Evolutionary conservation across 805 yeast genomes (phyloP).

Genomic region (Metschnikowia similis): DNA sequence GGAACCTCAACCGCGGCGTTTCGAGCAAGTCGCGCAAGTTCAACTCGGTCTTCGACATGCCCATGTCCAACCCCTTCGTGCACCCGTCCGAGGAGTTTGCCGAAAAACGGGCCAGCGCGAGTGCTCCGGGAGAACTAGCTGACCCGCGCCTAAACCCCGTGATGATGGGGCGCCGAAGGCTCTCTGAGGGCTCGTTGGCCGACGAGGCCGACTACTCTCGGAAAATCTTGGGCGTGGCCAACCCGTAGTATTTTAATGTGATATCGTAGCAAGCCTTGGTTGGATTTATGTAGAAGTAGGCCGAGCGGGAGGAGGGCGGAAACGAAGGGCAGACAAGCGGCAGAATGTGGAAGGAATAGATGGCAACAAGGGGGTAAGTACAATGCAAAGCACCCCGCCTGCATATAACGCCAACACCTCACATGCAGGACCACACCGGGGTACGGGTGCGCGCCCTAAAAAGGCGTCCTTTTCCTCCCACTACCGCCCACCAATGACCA

Average conservation of each 20-base stretch:
- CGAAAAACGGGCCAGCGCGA: slow-evolving; percentile 14
- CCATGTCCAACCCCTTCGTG: slow-evolving; percentile 58
- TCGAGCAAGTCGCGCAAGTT: slow-evolving; percentile 26
- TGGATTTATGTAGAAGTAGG: no score
- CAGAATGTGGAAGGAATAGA: no score
- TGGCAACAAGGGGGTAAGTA: no score
- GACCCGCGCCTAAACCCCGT: slow-evolving; percentile 72
- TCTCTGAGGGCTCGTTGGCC: slow-evolving; percentile 82
- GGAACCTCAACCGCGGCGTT: slow-evolving; percentile 12
- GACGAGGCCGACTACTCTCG: slow-evolving; percentile 80
- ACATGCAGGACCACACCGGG: neutral
- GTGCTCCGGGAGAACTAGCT: slow-evolving; percentile 13
- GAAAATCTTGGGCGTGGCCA: slow-evolving; percentile 80
- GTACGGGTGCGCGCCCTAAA: slow-evolving; percentile 2
- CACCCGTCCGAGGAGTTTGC: slow-evolving; percentile 49
- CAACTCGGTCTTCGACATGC: slow-evolving; percentile 34
- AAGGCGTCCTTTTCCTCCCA: neutral
- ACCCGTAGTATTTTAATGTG: slow-evolving; percentile 43
- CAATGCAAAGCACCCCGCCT: neutral
- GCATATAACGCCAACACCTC: neutral
- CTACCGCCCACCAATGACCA: slow-evolving; percentile 12
- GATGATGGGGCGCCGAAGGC: slow-evolving; percentile 77
- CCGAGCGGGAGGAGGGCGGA: no score
- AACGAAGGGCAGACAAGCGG: no score
- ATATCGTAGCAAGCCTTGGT: neutral